A percentile compares a stretch with the other conserved stretches of the same genome.
Conservation (phyloP, 2,329 filamentous ascomycete genomes). For the Aspergillus niger region DNA sequence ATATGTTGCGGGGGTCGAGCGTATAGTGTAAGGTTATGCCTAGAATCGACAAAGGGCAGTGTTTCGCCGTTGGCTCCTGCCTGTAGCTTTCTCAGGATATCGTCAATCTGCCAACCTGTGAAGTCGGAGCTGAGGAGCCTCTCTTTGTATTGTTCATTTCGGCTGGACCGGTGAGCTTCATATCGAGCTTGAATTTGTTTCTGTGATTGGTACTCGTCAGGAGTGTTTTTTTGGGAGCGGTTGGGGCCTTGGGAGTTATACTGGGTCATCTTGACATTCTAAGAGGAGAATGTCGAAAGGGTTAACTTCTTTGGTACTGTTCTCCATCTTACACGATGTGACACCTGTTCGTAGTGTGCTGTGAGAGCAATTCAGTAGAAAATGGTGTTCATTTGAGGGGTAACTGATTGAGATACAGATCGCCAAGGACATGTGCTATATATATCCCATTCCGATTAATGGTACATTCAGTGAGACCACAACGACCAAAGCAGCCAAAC, state of each 20-base stretch:
- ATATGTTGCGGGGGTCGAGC: slow-evolving; percentile 76
- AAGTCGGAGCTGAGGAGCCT: slow-evolving; percentile 73
- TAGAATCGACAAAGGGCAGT: slow-evolving; percentile 70
- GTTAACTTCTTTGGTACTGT: slow-evolving; percentile 49
- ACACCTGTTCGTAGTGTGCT: neutral
- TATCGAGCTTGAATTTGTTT: slow-evolving; percentile 69
- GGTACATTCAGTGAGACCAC: neutral
- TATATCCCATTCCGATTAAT: neutral
- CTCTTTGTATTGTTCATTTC: slow-evolving; percentile 73
- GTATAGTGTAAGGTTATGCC: slow-evolving; percentile 87
- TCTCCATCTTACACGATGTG: neutral
- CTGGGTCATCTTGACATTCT: slow-evolving; percentile 66
- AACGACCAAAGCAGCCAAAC: too few species aligned
- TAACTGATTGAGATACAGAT: neutral
- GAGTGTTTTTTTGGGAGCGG: neutral
- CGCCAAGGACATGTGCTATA: neutral
- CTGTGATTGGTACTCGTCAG: slow-evolving; percentile 8
- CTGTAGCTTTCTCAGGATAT: slow-evolving; percentile 70
- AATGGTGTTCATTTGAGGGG: neutral
- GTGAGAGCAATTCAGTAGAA: neutral
- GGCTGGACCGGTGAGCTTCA: slow-evolving; percentile 68
- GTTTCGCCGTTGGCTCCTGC: neutral
- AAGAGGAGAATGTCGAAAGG: slow-evolving; percentile 75
- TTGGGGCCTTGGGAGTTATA: slow-evolving; percentile 44
- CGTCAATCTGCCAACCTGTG: slow-evolving; percentile 71